Percentiles rank a stretch among this genome's conserved stretches.
Conservation (phyloP, 1,139 yeast genomes). For the Geotrichum macrosporum region DNA sequence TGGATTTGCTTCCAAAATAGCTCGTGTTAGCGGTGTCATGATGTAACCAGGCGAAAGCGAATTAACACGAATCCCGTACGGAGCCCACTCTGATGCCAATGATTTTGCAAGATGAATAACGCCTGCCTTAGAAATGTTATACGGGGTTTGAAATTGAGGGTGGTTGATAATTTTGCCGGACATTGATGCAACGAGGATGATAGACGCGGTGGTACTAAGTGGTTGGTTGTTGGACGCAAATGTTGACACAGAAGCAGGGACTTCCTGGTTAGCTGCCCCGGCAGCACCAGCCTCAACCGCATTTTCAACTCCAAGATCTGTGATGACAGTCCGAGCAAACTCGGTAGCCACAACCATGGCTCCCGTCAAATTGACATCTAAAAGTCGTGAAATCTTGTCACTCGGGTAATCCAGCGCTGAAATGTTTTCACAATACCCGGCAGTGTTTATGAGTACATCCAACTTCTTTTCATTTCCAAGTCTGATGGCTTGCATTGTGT, state of each 20-base stretch:
- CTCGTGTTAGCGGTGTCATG: constrained; percentile 58
- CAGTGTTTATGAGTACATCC: constrained; percentile 65
- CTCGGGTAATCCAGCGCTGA: constrained; percentile 78
- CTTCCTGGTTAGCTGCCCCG: background rate
- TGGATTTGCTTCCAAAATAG: constrained; percentile 51
- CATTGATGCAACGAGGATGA: constrained; percentile 78
- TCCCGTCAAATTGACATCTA: constrained; percentile 75
- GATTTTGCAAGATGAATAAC: constrained; percentile 73
- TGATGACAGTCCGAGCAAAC: constrained; percentile 65
- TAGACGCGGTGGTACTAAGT: constrained; percentile 47
- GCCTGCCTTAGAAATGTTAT: constrained; percentile 84
- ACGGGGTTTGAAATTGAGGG: constrained; percentile 81
- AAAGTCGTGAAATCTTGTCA: constrained; percentile 59
- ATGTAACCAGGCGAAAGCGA: constrained; percentile 80
- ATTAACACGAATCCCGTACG: constrained; percentile 70
- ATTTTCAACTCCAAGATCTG: constrained; percentile 32
- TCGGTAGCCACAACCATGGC: constrained; percentile 63
- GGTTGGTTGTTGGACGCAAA: background rate
- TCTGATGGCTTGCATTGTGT: constrained; percentile 46
- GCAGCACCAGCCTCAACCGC: constrained; percentile 1
- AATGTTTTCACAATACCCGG: constrained; percentile 76
- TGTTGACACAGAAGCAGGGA: background rate
- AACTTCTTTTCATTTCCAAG: constrained; percentile 58
- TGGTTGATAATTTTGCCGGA: constrained; percentile 77
- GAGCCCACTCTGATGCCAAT: constrained; percentile 83